Evolutionary conservation across 306 rosid species (phyloP).

Genomic region (Malus orientalis): DNA sequence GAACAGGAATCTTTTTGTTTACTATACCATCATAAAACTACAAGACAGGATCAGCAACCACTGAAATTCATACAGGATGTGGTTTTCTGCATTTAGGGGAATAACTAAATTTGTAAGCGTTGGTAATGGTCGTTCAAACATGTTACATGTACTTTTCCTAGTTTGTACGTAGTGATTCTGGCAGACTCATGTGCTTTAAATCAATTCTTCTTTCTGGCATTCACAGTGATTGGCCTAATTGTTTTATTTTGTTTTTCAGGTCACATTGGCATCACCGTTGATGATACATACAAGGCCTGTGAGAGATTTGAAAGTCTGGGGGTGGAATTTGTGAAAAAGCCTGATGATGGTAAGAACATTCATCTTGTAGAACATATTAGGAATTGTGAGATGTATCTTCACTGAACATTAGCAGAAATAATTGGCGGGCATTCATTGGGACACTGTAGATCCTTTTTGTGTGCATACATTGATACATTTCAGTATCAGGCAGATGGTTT

Average conservation of each 20-base stretch:
- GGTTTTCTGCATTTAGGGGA: not conserved
- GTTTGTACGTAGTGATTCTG: not conserved
- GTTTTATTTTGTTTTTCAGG: constrained; percentile 33
- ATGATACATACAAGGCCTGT: constrained; percentile 85
- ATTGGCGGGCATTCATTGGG: not conserved
- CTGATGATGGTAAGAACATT: constrained; percentile 61
- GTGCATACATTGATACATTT: not conserved
- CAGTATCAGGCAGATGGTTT: not conserved
- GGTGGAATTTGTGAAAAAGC: constrained; percentile 81
- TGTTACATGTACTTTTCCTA: not conserved
- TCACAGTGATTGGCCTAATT: not conserved
- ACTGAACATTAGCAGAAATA: not conserved
- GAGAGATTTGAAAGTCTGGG: constrained; percentile 87
- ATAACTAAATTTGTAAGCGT: not conserved
- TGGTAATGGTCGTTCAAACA: not conserved
- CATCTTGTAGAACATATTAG: not conserved
- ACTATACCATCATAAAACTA: not conserved
- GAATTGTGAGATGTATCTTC: not conserved
- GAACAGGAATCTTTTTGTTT: not conserved
- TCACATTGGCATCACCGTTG: constrained; percentile 91
- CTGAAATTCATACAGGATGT: not conserved
- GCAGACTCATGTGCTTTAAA: constrained; percentile 1
- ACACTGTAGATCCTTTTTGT: not conserved
- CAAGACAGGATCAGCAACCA: not conserved
- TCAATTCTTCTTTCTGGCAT: not conserved